A percentile compares a stretch with the other conserved stretches of the same genome.
Evolutionary conservation across 495 filamentous ascomycete species (phyloP).

Genomic region (Penicillium dipodomyicola): DNA sequence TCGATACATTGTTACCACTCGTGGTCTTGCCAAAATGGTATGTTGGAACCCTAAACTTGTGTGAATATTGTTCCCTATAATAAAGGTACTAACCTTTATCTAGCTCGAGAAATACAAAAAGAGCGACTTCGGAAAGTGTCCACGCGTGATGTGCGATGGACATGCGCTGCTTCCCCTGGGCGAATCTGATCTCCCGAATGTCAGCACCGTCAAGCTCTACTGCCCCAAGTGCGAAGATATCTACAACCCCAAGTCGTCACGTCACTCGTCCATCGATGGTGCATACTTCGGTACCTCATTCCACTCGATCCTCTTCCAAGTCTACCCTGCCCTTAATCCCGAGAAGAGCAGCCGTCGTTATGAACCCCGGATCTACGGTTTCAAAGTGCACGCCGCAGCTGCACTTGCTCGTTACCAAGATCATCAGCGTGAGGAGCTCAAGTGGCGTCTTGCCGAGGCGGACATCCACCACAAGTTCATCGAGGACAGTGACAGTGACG

Average conservation of each 20-base stretch:
- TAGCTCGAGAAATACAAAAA: slow-evolving; percentile 99
- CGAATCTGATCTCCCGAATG: slow-evolving; percentile 78
- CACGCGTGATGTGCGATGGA: slow-evolving; percentile 86
- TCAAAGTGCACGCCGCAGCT: slow-evolving; percentile 88
- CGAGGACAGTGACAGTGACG: slow-evolving; percentile 53
- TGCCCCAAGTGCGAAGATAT: slow-evolving; percentile 96
- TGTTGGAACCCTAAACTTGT: slow-evolving; percentile 13
- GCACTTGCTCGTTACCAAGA: slow-evolving; percentile 92
- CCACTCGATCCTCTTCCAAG: slow-evolving; percentile 98
- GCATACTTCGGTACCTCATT: slow-evolving; percentile 98
- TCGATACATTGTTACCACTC: slow-evolving; percentile 93
- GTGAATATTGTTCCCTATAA: background rate
- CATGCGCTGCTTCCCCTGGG: slow-evolving; percentile 93
- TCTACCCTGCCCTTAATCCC: slow-evolving; percentile 86
- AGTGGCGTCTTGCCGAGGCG: slow-evolving; percentile 56
- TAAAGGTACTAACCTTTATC: slow-evolving; percentile 14
- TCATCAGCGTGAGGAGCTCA: slow-evolving; percentile 71
- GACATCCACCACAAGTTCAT: slow-evolving; percentile 57
- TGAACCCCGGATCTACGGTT: slow-evolving; percentile 86
- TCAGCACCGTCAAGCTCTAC: slow-evolving; percentile 91
- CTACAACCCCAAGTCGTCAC: slow-evolving; percentile 98
- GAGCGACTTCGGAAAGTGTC: slow-evolving; percentile 96
- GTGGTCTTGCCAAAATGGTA: slow-evolving; percentile 96
- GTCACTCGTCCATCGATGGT: slow-evolving; percentile 91
- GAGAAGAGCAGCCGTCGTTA: slow-evolving; percentile 82